Base-by-base conservation (phyloP, 2,329 filamentous ascomycete species). In the Colletotrichum limetticola region DNA sequence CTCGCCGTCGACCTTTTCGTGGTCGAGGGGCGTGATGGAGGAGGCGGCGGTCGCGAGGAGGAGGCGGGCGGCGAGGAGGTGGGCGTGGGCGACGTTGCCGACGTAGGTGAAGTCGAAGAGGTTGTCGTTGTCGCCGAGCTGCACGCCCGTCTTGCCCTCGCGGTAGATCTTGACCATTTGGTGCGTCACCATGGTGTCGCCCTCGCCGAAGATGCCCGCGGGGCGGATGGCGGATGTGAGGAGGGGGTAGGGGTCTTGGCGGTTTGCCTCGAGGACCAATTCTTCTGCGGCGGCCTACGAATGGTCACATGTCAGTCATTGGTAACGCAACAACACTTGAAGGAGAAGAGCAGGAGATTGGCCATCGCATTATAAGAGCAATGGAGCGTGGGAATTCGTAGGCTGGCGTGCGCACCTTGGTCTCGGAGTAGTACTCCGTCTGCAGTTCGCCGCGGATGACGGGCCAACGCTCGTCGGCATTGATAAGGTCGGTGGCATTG, bases 181-280 rank as follows among this genome's bases (percentile, higher is more conserved):
- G 75, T 92, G 90, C 42, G 96, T 90, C 16, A 92, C 83, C 80
- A 95, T 93, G 66, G 91, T 90, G 84, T 99, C 97, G 78, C 94
- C 94, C 80, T 97, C 94, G 78, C 96, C 96, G 79, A 98, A 94
- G 82, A 98, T 97, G 76, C 94, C 94, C 14, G 95, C 93, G 7
- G 95, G 94, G 19, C 97, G 94, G 75, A 98, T 89, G 35, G 95
- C 88, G 78, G 90, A 90, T n/a, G 95, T 97, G 7, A 94, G 86
- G 11, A 94, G 86, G 56, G 85, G 85, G 64, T 86, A 85, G 68
- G 88, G 77, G 78, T 83, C 86, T 63, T 85, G 76, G 74, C 91
- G 90, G 87, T 95, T 97, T 78, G 93, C 93, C 65, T 90, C 86
- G 67, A 98, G 86, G 76, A 97, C 95, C 66, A 95, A 85, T 74